phyloP scores from a whole-genome alignment of 2,329 filamentous ascomycete genomes.

The Domatiomyces catenatus region DNA sequence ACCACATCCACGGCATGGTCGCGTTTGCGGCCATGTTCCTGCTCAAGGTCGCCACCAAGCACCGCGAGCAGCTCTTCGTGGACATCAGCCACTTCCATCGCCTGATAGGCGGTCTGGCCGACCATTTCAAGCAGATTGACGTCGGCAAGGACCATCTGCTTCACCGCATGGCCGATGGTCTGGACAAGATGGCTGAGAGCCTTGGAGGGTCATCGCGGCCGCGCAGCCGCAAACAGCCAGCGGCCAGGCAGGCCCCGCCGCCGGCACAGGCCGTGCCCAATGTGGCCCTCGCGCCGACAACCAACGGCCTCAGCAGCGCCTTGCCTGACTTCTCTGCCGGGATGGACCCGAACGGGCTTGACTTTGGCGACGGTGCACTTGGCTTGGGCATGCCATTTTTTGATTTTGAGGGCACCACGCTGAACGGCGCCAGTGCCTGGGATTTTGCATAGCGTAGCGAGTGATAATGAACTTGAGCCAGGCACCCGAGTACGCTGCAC shows the following conservation, averaged over 20 bases:
- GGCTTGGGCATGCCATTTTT: slow-evolving; percentile 19
- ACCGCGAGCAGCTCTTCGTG: slow-evolving; percentile 23
- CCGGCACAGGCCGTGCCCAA: slow-evolving; percentile 5
- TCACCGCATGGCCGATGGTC: slow-evolving; percentile 21
- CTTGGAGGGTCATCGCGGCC: slow-evolving; percentile 10
- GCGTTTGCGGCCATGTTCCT: slow-evolving; percentile 33
- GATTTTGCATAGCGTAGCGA: slow-evolving; percentile 6
- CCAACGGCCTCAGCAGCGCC: slow-evolving; percentile 5
- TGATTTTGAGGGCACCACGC: slow-evolving; percentile 18
- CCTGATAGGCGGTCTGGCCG: slow-evolving; percentile 19
- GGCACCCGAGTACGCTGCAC: no score
- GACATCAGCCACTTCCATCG: slow-evolving; percentile 16
- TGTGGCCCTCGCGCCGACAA: slow-evolving; percentile 1
- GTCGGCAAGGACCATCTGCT: slow-evolving; percentile 21
- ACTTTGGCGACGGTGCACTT: slow-evolving; percentile 16
- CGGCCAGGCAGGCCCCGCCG: not conserved
- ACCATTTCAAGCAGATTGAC: slow-evolving; percentile 19
- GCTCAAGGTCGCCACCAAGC: slow-evolving; percentile 30
- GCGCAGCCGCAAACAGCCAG: slow-evolving; percentile 5
- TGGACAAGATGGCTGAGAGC: slow-evolving; percentile 21
- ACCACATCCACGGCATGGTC: slow-evolving; percentile 34
- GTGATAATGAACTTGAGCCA: no score
- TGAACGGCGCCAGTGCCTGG: slow-evolving; percentile 12
- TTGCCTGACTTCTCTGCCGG: slow-evolving; percentile 10
- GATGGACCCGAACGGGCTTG: slow-evolving; percentile 13